A percentile compares a stretch with the other conserved stretches of the same genome.
These are phyloP conservation scores for Erythrophleum fordii DNA, from an alignment of 306 rosid genomes.

Conservation along the genomic window DNA sequence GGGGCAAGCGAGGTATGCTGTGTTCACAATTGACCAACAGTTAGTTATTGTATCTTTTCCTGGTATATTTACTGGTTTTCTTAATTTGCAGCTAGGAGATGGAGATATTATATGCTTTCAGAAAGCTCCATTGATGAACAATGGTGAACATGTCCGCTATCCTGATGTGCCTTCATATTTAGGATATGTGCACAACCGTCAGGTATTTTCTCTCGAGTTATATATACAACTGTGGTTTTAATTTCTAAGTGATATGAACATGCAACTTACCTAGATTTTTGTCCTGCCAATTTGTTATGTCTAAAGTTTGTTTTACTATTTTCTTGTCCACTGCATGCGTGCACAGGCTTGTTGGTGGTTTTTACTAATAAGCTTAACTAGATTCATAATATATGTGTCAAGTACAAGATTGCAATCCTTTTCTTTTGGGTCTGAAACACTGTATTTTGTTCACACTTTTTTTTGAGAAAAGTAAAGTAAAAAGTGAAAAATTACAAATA, in stretches of 20 bases:
- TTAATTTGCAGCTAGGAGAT: slow-evolving; percentile 76
- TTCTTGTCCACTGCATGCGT: background rate
- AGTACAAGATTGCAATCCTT: background rate
- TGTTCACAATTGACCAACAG: slow-evolving; percentile 7
- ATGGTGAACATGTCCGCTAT: slow-evolving; percentile 62
- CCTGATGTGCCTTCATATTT: slow-evolving; percentile 92
- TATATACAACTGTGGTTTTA: slow-evolving; percentile 18
- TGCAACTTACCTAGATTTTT: background rate
- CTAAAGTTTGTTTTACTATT: background rate
- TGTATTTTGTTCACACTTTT: too few relatives aligned
- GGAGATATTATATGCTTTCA: slow-evolving; percentile 94
- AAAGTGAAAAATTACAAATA: too few relatives aligned
- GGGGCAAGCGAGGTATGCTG: slow-evolving; percentile 75
- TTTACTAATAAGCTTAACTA: background rate
- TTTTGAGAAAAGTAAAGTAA: too few relatives aligned
- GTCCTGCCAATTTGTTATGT: background rate
- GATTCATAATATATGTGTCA: slow-evolving; percentile 19
- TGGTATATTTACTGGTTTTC: slow-evolving; percentile 13
- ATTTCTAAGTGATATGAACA: slow-evolving; percentile 8
- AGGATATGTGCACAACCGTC: slow-evolving; percentile 91
- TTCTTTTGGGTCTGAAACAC: background rate
- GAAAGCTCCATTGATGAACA: slow-evolving; percentile 64
- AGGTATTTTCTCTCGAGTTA: slow-evolving; percentile 50
- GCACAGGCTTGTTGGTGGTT: background rate
- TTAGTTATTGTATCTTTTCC: slow-evolving; percentile 21